phyloP scores from a whole-genome alignment of 345 rosid species.

The Chamaenerion angustifolium region DNA sequence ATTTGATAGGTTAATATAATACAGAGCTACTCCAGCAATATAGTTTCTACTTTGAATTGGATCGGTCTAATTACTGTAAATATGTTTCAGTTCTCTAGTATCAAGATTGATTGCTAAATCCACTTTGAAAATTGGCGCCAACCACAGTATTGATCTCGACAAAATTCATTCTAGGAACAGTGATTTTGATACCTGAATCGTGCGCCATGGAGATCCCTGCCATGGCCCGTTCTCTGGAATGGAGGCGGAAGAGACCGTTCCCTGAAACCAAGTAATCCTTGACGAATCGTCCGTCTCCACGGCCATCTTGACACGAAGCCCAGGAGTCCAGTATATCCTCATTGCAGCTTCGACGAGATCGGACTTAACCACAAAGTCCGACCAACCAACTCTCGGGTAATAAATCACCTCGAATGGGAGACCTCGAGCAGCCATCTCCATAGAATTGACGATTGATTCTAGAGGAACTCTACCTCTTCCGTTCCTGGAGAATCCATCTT shows the following conservation, averaged over 20 bases:
- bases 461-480: conserved; percentile 34
- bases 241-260: conserved; percentile 30
- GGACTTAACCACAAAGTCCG: conserved; percentile 64
- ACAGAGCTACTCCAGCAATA: too few species aligned
- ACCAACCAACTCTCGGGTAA: conserved; percentile 53
- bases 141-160: too few species aligned
- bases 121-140: too few species aligned
- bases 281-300: conserved; percentile 75
- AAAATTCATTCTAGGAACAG: too few species aligned
- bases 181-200: conserved; percentile 44
- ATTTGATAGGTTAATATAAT: too few species aligned
- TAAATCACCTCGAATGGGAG: conserved; percentile 61
- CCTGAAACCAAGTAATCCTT: conserved; percentile 61
- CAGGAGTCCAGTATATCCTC: conserved; percentile 31
- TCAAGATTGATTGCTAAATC: too few species aligned
- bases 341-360: conserved; percentile 59
- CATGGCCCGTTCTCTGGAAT: conserved; percentile 33
- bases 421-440: conserved; percentile 38
- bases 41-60: too few species aligned
- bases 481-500: conserved; percentile 14
- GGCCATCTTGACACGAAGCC: conserved; percentile 69
- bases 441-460: conserved; percentile 41
- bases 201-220: conserved; percentile 81
- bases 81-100: too few species aligned
- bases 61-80: too few species aligned